Base-by-base conservation (phyloP, 805 yeast genomes). In the Sugiyamaella chiloensis region DNA sequence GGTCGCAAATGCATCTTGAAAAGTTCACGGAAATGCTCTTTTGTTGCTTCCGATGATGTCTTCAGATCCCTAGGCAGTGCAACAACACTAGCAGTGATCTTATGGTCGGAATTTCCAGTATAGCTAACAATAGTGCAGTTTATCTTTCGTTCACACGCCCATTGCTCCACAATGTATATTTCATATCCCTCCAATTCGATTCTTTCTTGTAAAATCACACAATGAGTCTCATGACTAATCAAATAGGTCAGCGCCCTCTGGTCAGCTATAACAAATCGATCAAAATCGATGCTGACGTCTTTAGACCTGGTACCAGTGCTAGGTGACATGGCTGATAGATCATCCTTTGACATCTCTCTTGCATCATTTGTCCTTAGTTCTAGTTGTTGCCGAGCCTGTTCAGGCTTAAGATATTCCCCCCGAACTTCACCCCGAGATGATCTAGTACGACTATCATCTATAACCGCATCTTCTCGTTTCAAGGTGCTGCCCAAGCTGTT, bases 101-200 rank as follows among this genome's bases (percentile, higher is more conserved):
- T 66, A 55, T 88, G 86, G n/a, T 72, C 71, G 4, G 78, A 61
- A 60, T 88, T 86, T 2, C 99, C 99, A 0, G 98, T 91, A 64
- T 78, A 93, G 0, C 91, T 79, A 1, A 93, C 80, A 14, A 91
- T 82, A 4, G 85, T 73, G 1, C 84, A 74, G 21, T 86, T 81
- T 9, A 80, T 68, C 35, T 76, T 72, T 39, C 98, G 71, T 50
- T 81, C 82, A 27, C 84, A 74, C 2, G 86, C 83, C 99, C 99
- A 93, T 64, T 91, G 97, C 63, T 93, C 98, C 8, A 91, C 96
- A 31, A 93, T 72, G 63, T 93, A 93, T 12, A 86, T 77, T 65
- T 93, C 98, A 61, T 85, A 88, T 1, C 99, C 98, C 1, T 71
- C 58, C 20, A 84, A 71, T 7, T 66, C 67, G 3, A 80, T 65